Conservation (phyloP, 2,329 filamentous ascomycete genomes). For the Clonostachys rosea region DNA sequence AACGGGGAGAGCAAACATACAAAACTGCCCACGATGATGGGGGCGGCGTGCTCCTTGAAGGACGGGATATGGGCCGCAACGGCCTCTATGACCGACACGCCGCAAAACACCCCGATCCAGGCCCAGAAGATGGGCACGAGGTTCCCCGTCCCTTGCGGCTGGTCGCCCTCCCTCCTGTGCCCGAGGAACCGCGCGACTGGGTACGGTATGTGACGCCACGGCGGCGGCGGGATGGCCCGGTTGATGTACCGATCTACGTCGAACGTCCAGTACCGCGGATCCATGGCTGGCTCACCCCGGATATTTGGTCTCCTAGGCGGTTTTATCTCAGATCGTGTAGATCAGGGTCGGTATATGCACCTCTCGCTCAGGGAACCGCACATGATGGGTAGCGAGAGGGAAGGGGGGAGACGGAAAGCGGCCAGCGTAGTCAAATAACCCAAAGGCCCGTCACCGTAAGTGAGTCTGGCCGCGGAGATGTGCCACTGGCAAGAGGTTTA, state of each 20-base stretch:
- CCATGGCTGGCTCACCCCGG: not conserved
- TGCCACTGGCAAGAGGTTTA: no score
- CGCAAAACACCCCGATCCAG: conserved; percentile 59
- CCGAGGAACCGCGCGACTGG: conserved; percentile 67
- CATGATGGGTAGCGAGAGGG: no score
- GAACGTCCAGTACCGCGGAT: conserved; percentile 45
- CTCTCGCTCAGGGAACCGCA: no score
- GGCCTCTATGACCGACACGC: conserved; percentile 54
- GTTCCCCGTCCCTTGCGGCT: conserved; percentile 43
- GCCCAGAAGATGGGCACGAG: conserved; percentile 57
- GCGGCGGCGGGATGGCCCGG: conserved; percentile 61
- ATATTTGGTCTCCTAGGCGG: conserved; percentile 18
- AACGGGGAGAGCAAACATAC: conserved; percentile 36
- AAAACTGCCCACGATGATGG: conserved; percentile 66
- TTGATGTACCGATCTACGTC: conserved; percentile 77
- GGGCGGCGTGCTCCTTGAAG: conserved; percentile 46
- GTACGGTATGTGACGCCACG: conserved; percentile 58
- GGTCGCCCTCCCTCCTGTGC: conserved; percentile 37
- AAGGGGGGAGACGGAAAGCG: no score
- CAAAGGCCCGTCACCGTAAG: no score
- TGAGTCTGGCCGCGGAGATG: no score
- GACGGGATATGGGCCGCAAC: conserved; percentile 48
- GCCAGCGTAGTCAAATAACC: no score
- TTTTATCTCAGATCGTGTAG: no score
- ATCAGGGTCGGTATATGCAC: no score